Evolutionary conservation across 192 early-diverging fungal genomes (phyloP), one percentile per base, ranked within the genome.

Genomic region (Backusella sp.): DNA sequence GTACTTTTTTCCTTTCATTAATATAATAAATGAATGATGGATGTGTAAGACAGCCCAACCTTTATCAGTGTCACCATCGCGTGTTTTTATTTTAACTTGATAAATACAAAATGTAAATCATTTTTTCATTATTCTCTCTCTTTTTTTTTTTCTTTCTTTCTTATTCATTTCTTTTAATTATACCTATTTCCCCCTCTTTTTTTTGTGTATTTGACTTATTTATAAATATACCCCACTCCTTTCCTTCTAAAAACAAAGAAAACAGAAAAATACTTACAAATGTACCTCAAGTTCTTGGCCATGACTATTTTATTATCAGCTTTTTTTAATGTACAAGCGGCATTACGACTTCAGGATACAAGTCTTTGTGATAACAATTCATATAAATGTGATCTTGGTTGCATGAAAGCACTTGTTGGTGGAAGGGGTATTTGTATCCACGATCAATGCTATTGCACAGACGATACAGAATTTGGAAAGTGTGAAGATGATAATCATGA

Each of bases 401-500:
- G 56, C 56, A 62, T 62, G 26, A 62, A 62, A 62, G 26, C 26
- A 28, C 56, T 62, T 62, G 68, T 69, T 69, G 35, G 39, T 62
- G 72, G 53, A 23, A n/a, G 36, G 21, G 72, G 72, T 36, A 65
- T 62, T 26, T 73, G 72, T 62, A 65, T 73, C 19, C 59, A 62
- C 35, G 39, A 73, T 28, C 41, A 44, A 39, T 73, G 72, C 36
- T 56, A 65, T 14, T 73, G 72, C 42, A 73, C 52, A 15, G 72
- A 73, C 21, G 26, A 71, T 19, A 17, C 37, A 41, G 72, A 59
- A 37, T 26, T 28, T 65, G 72, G 72, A 59, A 37, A 73, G 34
- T 73, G 72, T 11, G 53, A 73, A 65, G 52, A 65, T 28, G 72
- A 73, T 73, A 39, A 73, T 4, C 72, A 73, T 41, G 72, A 73